phyloP scores from a whole-genome alignment of 73 alveolate species.

The Durusdinium trenchii region DNA sequence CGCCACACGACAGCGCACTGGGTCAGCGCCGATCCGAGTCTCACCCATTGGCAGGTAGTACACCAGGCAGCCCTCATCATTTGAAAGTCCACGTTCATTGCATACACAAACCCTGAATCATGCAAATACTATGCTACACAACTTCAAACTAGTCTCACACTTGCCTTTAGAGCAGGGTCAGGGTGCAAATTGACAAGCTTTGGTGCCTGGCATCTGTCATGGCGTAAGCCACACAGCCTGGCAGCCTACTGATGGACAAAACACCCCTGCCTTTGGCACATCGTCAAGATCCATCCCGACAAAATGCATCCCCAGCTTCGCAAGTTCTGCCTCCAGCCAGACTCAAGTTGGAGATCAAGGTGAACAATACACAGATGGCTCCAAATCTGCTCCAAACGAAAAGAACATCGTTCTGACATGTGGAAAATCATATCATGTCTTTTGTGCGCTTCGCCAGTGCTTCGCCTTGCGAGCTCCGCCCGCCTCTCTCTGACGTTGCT shows the following conservation, averaged over 20 bases:
- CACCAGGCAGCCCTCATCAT: conserved; percentile 73
- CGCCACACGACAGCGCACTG: conserved; percentile 50
- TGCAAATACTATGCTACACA: not conserved
- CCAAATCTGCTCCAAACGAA: not conserved
- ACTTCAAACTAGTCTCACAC: too few relatives aligned
- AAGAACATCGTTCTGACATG: not conserved
- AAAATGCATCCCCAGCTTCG: conserved; percentile 93
- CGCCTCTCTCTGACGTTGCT: conserved; percentile 92
- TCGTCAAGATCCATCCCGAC: conserved; percentile 93
- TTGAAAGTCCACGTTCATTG: not conserved
- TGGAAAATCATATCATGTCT: not conserved
- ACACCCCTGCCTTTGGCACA: conserved; percentile 69
- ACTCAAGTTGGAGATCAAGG: not conserved
- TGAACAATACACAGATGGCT: not conserved
- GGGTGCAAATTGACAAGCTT: conserved; percentile 95
- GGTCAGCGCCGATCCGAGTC: conserved; percentile 80
- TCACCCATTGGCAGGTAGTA: conserved; percentile 75
- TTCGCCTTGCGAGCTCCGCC: not conserved
- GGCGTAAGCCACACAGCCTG: not conserved
- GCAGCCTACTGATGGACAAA: not conserved
- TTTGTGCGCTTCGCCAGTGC: not conserved
- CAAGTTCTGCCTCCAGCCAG: conserved; percentile 61
- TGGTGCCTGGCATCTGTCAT: conserved; percentile 74
- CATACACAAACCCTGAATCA: not conserved
- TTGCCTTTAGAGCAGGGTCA: conserved; percentile 90